phyloP scores from a whole-genome alignment of 352 stramenopile species.

The Pythium myriotylum region DNA sequence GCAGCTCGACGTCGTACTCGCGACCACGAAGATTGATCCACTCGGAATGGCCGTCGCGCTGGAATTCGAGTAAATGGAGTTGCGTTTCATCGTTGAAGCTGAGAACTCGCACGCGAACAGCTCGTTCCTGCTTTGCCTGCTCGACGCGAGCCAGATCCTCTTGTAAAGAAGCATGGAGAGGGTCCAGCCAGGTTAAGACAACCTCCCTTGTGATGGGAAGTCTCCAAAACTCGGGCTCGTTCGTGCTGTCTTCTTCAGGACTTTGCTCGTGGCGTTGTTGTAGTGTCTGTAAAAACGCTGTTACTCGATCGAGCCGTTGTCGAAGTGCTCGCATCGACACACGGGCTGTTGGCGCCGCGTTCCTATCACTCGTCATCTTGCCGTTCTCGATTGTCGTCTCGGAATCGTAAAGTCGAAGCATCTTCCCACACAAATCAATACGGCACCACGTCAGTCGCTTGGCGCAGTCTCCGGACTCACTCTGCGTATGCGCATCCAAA shows the following conservation, averaged over 20 bases:
- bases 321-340: slow-evolving; percentile 23
- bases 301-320: slow-evolving; percentile 8
- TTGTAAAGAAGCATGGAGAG: slow-evolving; percentile 3
- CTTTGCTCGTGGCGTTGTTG: background rate
- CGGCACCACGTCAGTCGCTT: slow-evolving; percentile 45
- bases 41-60: slow-evolving; percentile 42
- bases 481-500: slow-evolving; percentile 44
- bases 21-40: slow-evolving; percentile 44
- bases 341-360: background rate
- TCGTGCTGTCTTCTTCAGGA: background rate
- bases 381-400: background rate
- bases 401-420: slow-evolving; percentile 50
- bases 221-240: slow-evolving; percentile 7
- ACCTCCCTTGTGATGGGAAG: background rate
- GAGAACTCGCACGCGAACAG: slow-evolving; percentile 42
- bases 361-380: background rate
- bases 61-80: slow-evolving; percentile 57
- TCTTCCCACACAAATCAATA: slow-evolving; percentile 70
- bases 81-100: slow-evolving; percentile 36
- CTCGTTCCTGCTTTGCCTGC: slow-evolving; percentile 10
- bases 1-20: slow-evolving; percentile 49
- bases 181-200: slow-evolving; percentile 23
- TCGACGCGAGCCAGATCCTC: slow-evolving; percentile 2
- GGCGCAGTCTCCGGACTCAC: slow-evolving; percentile 51
- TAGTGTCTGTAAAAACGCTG: slow-evolving; percentile 18